Evolutionary conservation across 495 filamentous ascomycete genomes (phyloP), one percentile per base, ranked within the genome.

Genomic region (Staphylotrichum longicolle): DNA sequence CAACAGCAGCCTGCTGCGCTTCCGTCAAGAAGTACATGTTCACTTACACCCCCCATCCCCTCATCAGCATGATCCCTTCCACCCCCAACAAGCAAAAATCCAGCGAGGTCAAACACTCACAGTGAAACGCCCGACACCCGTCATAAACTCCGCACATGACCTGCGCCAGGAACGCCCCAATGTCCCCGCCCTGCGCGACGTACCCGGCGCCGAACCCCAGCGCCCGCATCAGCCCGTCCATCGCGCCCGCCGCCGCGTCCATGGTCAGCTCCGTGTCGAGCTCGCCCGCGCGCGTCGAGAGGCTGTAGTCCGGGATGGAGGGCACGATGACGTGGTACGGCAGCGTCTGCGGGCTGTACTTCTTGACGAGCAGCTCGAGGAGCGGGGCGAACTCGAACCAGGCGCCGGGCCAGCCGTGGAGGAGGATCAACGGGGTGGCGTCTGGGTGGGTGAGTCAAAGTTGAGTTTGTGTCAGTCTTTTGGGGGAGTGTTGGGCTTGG

Each of bases 261-360:
- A 75, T 66, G 7, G 48, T 69, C 56, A 82, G 83, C 57, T 88
- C 73, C 6, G 65, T 68, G 50, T 83, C 74, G 39, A 14, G n/a
- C 7, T 83, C 53, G 1, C 82, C 80, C 80, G 77, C 0, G 4
- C 77, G 71, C 7, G 78, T 79, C 0, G 86, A 88, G 52, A 86
- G 83, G 1, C 77, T 75, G 62, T 84, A 90, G 5, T 85, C 87
- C 0, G 87, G 85, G 7, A 88, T 69, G 0, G 82, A 86, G 0
- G 88, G 87, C 0, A 88, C 80, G 57, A 90, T 80, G 57, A 90
- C 61, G 58, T 90, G 85, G 67, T 85, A 90, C 0, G 86, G 85
- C 8, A 87, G 73, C 7, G 77, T 81, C 27, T 75, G 67, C 0
- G 84, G 79, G 0, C 75, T 77, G 69, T 84, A 87, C 64, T 83